Percentiles rank a stretch among this genome's conserved stretches.
These are phyloP conservation scores for Lachnellula suecica DNA, from an alignment of 2,329 filamentous ascomycete species.

Conservation along the genomic window DNA sequence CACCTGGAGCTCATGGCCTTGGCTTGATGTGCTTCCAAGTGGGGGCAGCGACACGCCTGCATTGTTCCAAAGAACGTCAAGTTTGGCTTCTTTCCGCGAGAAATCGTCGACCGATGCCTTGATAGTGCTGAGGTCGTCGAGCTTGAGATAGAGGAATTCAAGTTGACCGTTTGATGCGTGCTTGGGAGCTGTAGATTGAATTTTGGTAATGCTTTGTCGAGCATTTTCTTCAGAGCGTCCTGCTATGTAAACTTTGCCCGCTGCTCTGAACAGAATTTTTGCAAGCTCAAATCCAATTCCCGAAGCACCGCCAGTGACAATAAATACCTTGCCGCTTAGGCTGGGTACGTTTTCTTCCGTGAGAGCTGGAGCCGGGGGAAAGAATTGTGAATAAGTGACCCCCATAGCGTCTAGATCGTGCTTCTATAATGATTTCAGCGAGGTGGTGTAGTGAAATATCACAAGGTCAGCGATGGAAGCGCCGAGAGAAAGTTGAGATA, in stretches of 20 bases:
- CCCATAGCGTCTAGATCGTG: no score
- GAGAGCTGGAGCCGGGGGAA: conserved; percentile 36
- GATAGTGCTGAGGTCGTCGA: conserved; percentile 36
- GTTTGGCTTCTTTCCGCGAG: conserved; percentile 29
- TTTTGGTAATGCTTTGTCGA: conserved; percentile 37
- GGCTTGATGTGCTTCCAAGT: conserved; percentile 3
- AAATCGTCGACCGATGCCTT: conserved; percentile 36
- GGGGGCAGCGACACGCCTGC: conserved; percentile 22
- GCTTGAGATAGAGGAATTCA: conserved; percentile 35
- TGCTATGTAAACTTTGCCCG: conserved; percentile 43
- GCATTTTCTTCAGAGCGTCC: conserved; percentile 36
- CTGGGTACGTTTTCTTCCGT: conserved; percentile 35
- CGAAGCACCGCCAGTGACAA: conserved; percentile 13
- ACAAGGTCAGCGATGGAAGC: no score
- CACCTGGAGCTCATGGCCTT: conserved; percentile 15
- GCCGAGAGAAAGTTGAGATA: no score
- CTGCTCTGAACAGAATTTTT: conserved; percentile 37
- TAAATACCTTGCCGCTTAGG: conserved; percentile 7
- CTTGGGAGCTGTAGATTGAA: conserved; percentile 26
- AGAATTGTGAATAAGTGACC: no score
- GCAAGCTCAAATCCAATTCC: conserved; percentile 35
- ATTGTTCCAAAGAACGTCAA: conserved; percentile 40
- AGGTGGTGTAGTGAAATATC: no score
- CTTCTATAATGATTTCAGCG: no score
- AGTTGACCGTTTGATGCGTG: conserved; percentile 27